phyloP scores from a whole-genome alignment of 2,329 filamentous ascomycete species.

The Cercospora sojina region DNA sequence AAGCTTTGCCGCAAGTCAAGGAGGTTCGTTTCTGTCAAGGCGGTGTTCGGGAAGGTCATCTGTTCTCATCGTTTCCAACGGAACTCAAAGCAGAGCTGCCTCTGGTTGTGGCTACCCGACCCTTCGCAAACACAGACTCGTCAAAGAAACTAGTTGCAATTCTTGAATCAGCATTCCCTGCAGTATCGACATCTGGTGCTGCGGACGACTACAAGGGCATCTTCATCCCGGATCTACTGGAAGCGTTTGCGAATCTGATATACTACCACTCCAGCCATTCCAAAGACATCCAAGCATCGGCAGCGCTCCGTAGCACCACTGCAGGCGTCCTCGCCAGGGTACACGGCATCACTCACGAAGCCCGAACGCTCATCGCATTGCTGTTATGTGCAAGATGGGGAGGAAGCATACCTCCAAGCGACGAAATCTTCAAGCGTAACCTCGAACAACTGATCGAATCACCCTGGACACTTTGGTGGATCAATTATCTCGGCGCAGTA shows the following conservation, averaged over 20 bases:
- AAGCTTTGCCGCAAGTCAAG: constrained; percentile 67
- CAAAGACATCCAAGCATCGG: constrained; percentile 57
- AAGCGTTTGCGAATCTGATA: constrained; percentile 60
- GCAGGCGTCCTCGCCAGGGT: constrained; percentile 64
- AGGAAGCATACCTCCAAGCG: constrained; percentile 59
- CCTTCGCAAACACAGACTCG: constrained; percentile 51
- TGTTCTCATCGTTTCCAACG: constrained; percentile 68
- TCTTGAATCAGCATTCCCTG: constrained; percentile 51
- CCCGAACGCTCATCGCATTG: constrained; percentile 69
- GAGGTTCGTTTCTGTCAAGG: constrained; percentile 82
- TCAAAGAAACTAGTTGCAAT: constrained; percentile 49
- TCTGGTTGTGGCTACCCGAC: constrained; percentile 60
- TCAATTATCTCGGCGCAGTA: constrained; percentile 61
- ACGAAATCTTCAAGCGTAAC: constrained; percentile 55
- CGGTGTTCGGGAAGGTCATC: constrained; percentile 78
- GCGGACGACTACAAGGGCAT: constrained; percentile 41
- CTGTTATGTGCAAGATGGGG: constrained; percentile 74
- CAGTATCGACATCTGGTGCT: constrained; percentile 19
- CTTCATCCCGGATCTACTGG: constrained; percentile 50
- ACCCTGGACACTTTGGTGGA: constrained; percentile 62
- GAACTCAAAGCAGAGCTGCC: constrained; percentile 65
- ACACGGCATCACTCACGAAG: constrained; percentile 72
- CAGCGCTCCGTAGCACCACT: constrained; percentile 70
- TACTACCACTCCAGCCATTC: constrained; percentile 48
- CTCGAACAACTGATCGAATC: constrained; percentile 55